These are phyloP conservation scores for Triadica sebifera DNA, from an alignment of 345 rosid genomes.

Conservation along the genomic window DNA sequence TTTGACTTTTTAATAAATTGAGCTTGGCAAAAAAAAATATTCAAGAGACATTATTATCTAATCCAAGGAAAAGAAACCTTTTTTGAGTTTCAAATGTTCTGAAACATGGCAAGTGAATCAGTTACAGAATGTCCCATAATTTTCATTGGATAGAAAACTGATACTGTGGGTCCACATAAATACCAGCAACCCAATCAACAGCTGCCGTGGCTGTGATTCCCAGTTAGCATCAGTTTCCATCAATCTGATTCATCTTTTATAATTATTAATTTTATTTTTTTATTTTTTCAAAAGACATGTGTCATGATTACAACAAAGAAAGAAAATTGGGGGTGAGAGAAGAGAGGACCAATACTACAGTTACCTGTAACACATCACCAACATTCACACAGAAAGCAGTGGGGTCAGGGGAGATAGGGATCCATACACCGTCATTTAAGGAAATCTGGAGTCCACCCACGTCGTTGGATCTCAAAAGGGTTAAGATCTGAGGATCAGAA, in stretches of 20 bases:
- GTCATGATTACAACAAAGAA: not conserved
- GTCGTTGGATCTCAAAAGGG: conserved; percentile 85
- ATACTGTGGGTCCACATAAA: not conserved
- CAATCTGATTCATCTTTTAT: conserved; percentile 7
- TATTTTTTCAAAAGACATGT: not conserved
- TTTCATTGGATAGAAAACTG: conserved; percentile 15
- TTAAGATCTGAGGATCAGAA: conserved; percentile 97
- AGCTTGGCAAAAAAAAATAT: not conserved
- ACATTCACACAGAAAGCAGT: conserved; percentile 67
- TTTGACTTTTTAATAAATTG: too few species aligned
- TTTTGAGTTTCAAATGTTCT: conserved; percentile 5
- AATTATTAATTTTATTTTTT: too few species aligned
- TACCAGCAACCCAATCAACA: not conserved
- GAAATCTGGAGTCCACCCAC: conserved; percentile 83
- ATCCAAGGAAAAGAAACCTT: not conserved
- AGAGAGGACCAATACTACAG: too few species aligned
- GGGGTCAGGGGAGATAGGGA: conserved; percentile 80
- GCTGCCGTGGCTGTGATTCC: not conserved
- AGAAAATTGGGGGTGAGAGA: too few species aligned
- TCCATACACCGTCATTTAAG: conserved; percentile 61
- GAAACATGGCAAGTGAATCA: conserved; percentile 7
- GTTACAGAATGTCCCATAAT: not conserved
- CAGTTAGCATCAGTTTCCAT: conserved; percentile 9
- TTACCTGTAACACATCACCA: conserved; percentile 84
- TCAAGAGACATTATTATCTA: not conserved